Base-by-base conservation (phyloP, 495 filamentous ascomycete genomes). In the Tuber calosporum region DNA sequence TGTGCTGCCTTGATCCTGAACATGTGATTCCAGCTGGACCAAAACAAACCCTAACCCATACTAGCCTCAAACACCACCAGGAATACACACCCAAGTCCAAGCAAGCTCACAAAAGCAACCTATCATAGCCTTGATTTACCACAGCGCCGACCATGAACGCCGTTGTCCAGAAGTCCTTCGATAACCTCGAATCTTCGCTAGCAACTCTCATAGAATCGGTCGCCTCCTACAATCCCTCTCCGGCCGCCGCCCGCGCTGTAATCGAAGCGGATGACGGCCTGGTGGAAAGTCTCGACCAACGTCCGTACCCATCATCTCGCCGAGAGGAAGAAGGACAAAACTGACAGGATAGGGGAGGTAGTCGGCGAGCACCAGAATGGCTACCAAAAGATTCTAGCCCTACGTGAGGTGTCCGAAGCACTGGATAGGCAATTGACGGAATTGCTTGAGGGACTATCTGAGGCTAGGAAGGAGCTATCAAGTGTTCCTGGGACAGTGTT, bases 181-280 rank as follows among this genome's bases (percentile, higher is more conserved):
- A 90, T 76, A 87, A 89, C 70, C 84, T 93, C 58, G 91, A 92
- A 79, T 86, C 86, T 72, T 88, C 89, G 7, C 84, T 94, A 38
- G 84, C 85, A 19, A 86, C 82, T 13, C 85, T 94, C 17, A 87
- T 92, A 78, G 89, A 91, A 80, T 92, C 91, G 2, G 90, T 94
- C 62, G 84, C 90, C 13, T 89, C 91, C 72, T 93, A 92, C 86
- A 91, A 92, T 75, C 92, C 92, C 40, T 90, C 88, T 17, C 82
- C 87, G 7, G 80, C 83, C 39, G 86, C 88, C 37, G 91, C 91
- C 7, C 83, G 85, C 36, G 87, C 90, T 42, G 86, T 94, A 30
- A 83, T 90, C 8, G 82, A 84, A n/a, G 92, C 90, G 62, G 91
- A 94, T 75, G 84, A 85, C 48, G 87, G 88, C 68, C 86, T 94